Base-by-base conservation (phyloP, 2,329 filamentous ascomycete species). In the Fusarium nematophilum region DNA sequence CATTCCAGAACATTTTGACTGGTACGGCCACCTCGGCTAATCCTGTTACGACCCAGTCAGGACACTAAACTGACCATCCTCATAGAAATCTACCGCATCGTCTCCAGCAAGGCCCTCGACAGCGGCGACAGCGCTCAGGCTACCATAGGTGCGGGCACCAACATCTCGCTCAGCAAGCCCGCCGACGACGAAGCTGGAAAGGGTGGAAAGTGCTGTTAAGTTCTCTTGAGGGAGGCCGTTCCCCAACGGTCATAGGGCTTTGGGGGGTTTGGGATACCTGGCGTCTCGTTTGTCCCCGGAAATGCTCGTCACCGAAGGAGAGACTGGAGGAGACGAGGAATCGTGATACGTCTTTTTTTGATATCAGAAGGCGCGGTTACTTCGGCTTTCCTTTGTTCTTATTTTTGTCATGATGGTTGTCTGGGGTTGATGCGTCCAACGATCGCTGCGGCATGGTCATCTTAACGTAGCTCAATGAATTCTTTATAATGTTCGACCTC, bases 1-100 rank as follows among this genome's bases (percentile, higher is more conserved):
- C 95, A 58, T 98, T 99, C 87, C 94, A 99, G 82, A 98, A 98
- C 81, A 99, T 99, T 75, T 84, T 99, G 76, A 99, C 95, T 75
- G 94, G 94, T 97, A 85, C 61, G 21, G 86, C 77, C 14, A 17
- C 43, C 46, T 14, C 50, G 21, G 29, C 25, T 33, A 21, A 8
- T 25, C 7, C 26, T 29, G n/a, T 31, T 11, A 9, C 31, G 11
- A 15, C 23, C 21, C 27, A 38, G 34, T 65, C 48, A 34, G 15
- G 17, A 46, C 42, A 31, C 36, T 14, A 46, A 46, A 31, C 59
- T 65, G 42, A 67, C 50, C 34, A 49, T 47, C 11, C 31, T 30
- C 54, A 42, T 75, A 97, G 95, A 99, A 85, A 99, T 99, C 82
- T 99, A 98, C 86, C 91, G 93, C 73, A 99, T 99, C 72, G 95